Evolutionary conservation across 768 basidiomycete species (phyloP).

Genomic region (Strobilomyces dryophilus): DNA sequence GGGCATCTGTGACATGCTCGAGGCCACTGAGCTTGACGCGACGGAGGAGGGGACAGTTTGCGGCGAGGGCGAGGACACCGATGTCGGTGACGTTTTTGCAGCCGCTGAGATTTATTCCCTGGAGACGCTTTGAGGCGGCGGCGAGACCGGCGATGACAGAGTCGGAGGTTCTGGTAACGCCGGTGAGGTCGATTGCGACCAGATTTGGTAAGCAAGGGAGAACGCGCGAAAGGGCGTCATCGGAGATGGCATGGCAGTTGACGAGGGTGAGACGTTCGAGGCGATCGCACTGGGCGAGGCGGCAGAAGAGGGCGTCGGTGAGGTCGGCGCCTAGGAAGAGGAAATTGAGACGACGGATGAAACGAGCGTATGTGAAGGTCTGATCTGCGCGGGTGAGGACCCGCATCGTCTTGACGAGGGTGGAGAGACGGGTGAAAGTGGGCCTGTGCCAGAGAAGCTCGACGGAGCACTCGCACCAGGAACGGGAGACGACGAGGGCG

Average conservation of each 20-base stretch:
- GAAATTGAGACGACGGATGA: conserved; percentile 91
- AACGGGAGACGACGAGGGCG: conserved; percentile 76
- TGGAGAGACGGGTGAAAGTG: conserved; percentile 59
- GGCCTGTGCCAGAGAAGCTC: conserved; percentile 96
- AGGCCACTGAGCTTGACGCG: conserved; percentile 87
- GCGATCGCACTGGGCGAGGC: conserved; percentile 69
- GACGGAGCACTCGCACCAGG: conserved; percentile 95
- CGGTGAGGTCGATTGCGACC: conserved; percentile 81
- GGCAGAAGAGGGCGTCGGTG: conserved; percentile 66
- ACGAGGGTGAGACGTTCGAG: conserved; percentile 88
- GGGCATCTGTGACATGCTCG: conserved; percentile 66
- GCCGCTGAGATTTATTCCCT: conserved; percentile 87
- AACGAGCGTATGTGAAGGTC: conserved; percentile 83
- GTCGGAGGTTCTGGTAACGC: conserved; percentile 67
- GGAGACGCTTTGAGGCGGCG: conserved; percentile 63
- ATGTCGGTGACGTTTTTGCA: conserved; percentile 78
- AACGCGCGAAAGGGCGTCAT: conserved; percentile 56
- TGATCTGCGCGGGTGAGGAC: conserved; percentile 60
- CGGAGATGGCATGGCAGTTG: conserved; percentile 67
- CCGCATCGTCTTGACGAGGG: conserved; percentile 74
- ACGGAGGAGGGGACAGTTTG: conserved; percentile 70
- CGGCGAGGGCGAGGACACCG: conserved; percentile 73
- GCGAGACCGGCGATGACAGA: conserved; percentile 70
- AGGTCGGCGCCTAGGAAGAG: conserved; percentile 64
- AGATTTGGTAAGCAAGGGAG: conserved; percentile 71